Evolutionary conservation across 192 early-diverging fungal species (phyloP).

Genomic region (Globomyces pollinis-pini): DNA sequence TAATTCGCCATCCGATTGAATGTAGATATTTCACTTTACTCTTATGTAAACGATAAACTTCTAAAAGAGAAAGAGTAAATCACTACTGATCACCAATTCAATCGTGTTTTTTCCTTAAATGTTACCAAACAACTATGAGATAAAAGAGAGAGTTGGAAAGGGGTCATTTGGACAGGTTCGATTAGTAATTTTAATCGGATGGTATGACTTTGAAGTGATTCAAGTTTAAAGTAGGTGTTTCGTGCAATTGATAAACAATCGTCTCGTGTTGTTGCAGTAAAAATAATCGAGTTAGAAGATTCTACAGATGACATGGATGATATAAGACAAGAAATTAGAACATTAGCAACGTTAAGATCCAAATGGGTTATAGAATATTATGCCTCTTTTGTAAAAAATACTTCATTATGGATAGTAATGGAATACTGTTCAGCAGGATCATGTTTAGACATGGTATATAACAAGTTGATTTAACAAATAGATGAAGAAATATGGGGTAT

Average conservation of each 20-base stretch:
- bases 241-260: slow-evolving; percentile 28
- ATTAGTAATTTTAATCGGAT: not conserved
- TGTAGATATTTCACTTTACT: too few species aligned
- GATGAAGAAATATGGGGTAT: slow-evolving; percentile 38
- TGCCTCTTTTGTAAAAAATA: slow-evolving; percentile 77
- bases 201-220: not conserved
- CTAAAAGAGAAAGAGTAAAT: too few species aligned
- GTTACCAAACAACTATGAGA: slow-evolving; percentile 12
- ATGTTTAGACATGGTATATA: slow-evolving; percentile 81
- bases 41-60: too few species aligned
- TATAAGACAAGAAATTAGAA: slow-evolving; percentile 90
- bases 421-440: slow-evolving; percentile 90
- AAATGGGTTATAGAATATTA: slow-evolving; percentile 73
- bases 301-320: slow-evolving; percentile 82
- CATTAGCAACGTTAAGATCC: slow-evolving; percentile 84
- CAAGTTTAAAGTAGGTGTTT: slow-evolving; percentile 17
- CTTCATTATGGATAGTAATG: slow-evolving; percentile 93
- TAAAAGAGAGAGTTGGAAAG: slow-evolving; percentile 24
- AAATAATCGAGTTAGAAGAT: slow-evolving; percentile 37
- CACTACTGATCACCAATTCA: too few species aligned
- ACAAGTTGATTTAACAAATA: too few species aligned
- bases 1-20: too few species aligned
- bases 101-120: not conserved
- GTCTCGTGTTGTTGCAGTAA: slow-evolving; percentile 26
- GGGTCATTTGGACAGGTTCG: slow-evolving; percentile 25